phyloP scores from a whole-genome alignment of 208 protist genomes.

The Endotrypanum monterogeii region DNA sequence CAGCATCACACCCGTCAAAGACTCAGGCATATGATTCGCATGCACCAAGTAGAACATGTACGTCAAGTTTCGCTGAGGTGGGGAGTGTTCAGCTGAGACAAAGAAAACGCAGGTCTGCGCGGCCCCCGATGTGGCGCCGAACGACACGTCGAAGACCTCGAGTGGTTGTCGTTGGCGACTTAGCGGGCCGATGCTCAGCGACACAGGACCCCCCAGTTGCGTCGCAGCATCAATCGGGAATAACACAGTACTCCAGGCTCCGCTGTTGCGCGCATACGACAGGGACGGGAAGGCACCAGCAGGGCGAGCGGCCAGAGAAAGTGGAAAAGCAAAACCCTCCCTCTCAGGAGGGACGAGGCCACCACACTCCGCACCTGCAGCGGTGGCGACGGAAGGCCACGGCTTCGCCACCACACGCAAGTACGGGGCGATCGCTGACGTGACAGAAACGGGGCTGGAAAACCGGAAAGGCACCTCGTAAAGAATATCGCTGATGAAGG shows the following conservation, averaged over 20 bases:
- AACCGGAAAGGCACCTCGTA: slow-evolving; percentile 50
- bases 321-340: slow-evolving; percentile 10
- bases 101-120: slow-evolving; percentile 57
- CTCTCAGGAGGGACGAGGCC: slow-evolving; percentile 13
- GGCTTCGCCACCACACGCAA: slow-evolving; percentile 21
- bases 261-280: slow-evolving; percentile 23
- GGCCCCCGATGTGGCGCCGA: slow-evolving; percentile 28
- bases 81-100: slow-evolving; percentile 21
- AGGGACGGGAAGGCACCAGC: slow-evolving; percentile 29
- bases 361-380: slow-evolving; percentile 17
- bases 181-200: slow-evolving; percentile 28
- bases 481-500: slow-evolving; percentile 30
- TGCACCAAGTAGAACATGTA: slow-evolving; percentile 40
- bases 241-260: slow-evolving; percentile 12
- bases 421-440: slow-evolving; percentile 6
- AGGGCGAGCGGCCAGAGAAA: slow-evolving; percentile 22
- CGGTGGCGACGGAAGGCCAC: slow-evolving; percentile 4
- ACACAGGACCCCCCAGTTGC: slow-evolving; percentile 11
- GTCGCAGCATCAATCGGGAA: slow-evolving; percentile 17
- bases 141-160: slow-evolving; percentile 34
- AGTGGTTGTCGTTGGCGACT: slow-evolving; percentile 18
- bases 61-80: neutral
- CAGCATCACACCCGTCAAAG: slow-evolving; percentile 22
- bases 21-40: slow-evolving; percentile 10
- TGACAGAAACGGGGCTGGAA: slow-evolving; percentile 12